Base-by-base conservation (phyloP, 2,329 filamentous ascomycete genomes). In the Elsinoe fawcettii region DNA sequence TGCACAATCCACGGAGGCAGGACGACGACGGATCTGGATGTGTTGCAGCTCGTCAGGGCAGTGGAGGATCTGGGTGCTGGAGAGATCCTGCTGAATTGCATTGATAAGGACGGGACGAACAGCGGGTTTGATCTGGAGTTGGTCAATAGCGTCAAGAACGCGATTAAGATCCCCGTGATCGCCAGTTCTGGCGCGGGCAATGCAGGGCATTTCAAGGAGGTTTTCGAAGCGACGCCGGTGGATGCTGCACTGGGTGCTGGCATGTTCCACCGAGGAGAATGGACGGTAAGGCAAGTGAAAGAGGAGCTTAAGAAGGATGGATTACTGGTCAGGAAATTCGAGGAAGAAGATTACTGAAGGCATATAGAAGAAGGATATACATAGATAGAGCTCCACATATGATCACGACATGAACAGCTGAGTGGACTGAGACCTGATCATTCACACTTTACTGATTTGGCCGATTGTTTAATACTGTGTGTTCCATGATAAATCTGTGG, bases 221-320 rank as follows among this genome's bases (percentile, higher is more conserved):
- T 97, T 1, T 99, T 99, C 71, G 77, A 81, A 58, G 77, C 87
- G 74, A 97, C 93, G 7, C 78, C 79, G 14, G 92, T 92, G 2
- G 93, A 99, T 77, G 93, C 93, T 51, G 93, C 93, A 25, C 75
- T 99, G 60, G 93, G 93, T 2, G 93, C 93, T 7, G 93, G 93
- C 55, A 99, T 99, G 86, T 99, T 99, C 73, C 93, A 99, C 75
- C 79, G 93, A 51, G 89, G 87, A 36, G 92, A 99, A 75, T 99
- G 92, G 72, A 96, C 91, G 0, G 92, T 99, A 14, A 85, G 84
- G 70, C 85, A 97, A 67, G 93, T 99, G 49, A 99, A 99, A 74
- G 86, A 95, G 59, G 81, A 88, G 67, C 72, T 99, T 59, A 77
- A 78, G 22, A 77, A 80, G 34, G 82, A 84, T 66, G 88, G 88